Base-by-base conservation (phyloP, 768 basidiomycete species). In the Exsudoporus frostii region DNA sequence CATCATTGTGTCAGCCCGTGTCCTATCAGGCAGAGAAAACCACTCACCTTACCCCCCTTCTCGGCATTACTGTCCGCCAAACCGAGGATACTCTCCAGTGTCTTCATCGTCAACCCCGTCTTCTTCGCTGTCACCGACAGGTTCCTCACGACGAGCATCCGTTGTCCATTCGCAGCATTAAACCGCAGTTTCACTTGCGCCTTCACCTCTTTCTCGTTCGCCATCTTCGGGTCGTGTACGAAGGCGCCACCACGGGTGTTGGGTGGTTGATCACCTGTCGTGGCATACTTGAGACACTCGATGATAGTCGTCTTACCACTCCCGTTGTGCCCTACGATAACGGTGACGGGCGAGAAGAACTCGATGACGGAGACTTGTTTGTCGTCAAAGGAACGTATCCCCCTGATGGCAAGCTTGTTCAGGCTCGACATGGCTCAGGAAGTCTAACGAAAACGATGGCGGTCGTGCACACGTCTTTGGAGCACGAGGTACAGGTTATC, bases 231-330 rank as follows among this genome's bases (percentile, higher is more conserved):
- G 72, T 99, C 97, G 70, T 99, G 97, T 4, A 99, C 74, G 71
- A 98, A 99, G 0, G 97, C 97, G n/a, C 96, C 97, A 30, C 96
- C 96, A 55, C 94, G 92, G 22, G 95, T 92, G 65, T 96, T 96
- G 1, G 97, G 92, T 0, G 97, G 97, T 62, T 98, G 89, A 70
- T 98, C 96, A 27, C 97, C 97, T 0, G 97, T 99, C 0, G 97
- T 97, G 11, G 92, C 93, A 68, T 99, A 99, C 76, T 98, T 98
- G 70, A 99, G 82, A 73, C 96, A 98, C 78, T 99, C 97, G 71
- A 99, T 98, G 66, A 98, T 90, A 1, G 96, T 99, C 3, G 97
- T 99, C 74, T 99, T 99, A 40, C 97, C 97, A 62, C 91, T 94
- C 17, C 97, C 97, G 71, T 99, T 99, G 75, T 94, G 91, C 2